Base-by-base conservation (phyloP, 1,139 yeast genomes). In the Protomyces macrosporus region DNA sequence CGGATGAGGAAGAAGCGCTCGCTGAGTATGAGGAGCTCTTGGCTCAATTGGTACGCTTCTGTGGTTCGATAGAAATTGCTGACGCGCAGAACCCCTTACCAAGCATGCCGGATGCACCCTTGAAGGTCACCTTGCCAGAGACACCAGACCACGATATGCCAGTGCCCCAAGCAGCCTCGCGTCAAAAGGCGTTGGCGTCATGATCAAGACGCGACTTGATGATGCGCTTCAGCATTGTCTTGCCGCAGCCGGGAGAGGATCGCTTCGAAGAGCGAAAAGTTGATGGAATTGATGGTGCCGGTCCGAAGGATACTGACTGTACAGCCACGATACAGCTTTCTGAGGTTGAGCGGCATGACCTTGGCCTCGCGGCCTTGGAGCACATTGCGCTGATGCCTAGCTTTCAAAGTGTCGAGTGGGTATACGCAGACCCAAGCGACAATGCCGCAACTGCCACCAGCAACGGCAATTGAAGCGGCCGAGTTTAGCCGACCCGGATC, bases 381-480 rank as follows among this genome's bases (percentile, higher is more conserved):
- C 16, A 51, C 53, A 30, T 51, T 52, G 10, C 45, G 35, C 35
- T 32, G 39, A 10, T 30, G 36, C 36, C 42, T 16, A 10, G 45
- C 39, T 72, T 90, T 89, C 66, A 86, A 78, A 0, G 96, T 88
- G 72, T 90, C 96, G 2, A 90, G 73, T 0, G 96, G 96, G 75
- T 87, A 89, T 1, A 88, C 84, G 1, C 84, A 73, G 1, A 83
- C 74, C 95, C 95, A 88, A 59, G 90, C 81, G 16, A 85, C 74
- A 10, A 56, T 50, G 1, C 96, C 96, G 1, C 95, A 84, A 45
- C 85, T 69, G 0, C 90, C 96, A n/a, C 96, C 96, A 0, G 95
- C 88, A 2, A 86, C 63, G 4, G 86, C 81, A 35, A 82, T 76
- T 30, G 63, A 65, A 42, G 65, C 50, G 7, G 70, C 66, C 16